A percentile compares a stretch with the other conserved stretches of the same genome.
These are phyloP conservation scores for Beauveria medogensis DNA, from an alignment of 2,329 filamentous ascomycete species.

Conservation along the genomic window DNA sequence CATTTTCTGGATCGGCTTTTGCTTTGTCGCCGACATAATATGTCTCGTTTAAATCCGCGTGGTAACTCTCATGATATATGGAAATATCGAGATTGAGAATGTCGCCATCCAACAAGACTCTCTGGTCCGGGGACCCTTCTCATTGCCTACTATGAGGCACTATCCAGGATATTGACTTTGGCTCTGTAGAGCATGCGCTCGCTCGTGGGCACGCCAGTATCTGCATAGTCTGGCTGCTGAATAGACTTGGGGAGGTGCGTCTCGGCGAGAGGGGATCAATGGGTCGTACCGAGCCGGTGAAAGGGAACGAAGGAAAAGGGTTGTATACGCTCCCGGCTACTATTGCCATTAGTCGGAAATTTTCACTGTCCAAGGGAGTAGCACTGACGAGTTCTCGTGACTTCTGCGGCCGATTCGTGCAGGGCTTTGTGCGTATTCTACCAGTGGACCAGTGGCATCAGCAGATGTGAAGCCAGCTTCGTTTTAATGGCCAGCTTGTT, in stretches of 20 bases:
- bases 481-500: not conserved
- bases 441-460: not conserved
- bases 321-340: constrained; percentile 77
- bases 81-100: constrained; percentile 97
- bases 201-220: constrained; percentile 65
- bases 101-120: constrained; percentile 80
- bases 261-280: constrained; percentile 73
- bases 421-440: constrained; percentile 68
- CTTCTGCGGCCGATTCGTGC: constrained; percentile 48
- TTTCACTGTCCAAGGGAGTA: constrained; percentile 56
- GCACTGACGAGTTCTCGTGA: constrained; percentile 30
- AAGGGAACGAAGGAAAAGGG: constrained; percentile 82
- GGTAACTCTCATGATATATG: constrained; percentile 88
- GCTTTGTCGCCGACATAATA: constrained; percentile 95
- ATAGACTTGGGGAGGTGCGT: constrained; percentile 72
- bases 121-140: constrained; percentile 84
- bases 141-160: constrained; percentile 78
- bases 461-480: not conserved
- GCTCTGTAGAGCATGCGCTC: constrained; percentile 58
- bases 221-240: constrained; percentile 76
- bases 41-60: constrained; percentile 95
- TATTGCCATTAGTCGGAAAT: constrained; percentile 70
- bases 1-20: constrained; percentile 71
- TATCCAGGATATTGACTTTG: constrained; percentile 75
- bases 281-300: constrained; percentile 72